phyloP scores from a whole-genome alignment of 78 protist species.

The Dictyostelium discoideum region DNA sequence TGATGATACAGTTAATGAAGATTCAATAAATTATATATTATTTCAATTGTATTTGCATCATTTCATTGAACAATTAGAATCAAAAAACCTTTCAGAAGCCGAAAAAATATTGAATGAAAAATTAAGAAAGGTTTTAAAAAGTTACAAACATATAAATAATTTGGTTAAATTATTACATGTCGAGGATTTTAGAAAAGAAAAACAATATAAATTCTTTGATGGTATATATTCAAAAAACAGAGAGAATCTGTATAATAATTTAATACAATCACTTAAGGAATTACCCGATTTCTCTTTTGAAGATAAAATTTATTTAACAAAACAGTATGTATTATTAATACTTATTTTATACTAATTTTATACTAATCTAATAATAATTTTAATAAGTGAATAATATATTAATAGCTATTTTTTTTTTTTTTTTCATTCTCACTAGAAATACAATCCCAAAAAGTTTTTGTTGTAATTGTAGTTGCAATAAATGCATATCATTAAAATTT shows the following conservation, averaged over 20 bases:
- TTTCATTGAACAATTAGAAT: background rate
- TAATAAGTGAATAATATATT: too few relatives aligned
- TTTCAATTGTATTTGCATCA: background rate
- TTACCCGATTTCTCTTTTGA: background rate
- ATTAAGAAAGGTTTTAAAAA: background rate
- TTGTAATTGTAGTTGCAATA: background rate
- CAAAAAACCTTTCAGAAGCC: background rate
- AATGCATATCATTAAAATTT: background rate
- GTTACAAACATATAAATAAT: background rate
- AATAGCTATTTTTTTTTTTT: too few relatives aligned
- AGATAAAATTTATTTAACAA: background rate
- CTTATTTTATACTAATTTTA: too few relatives aligned
- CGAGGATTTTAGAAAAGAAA: background rate
- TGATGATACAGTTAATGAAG: background rate
- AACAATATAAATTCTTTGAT: background rate
- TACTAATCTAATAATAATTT: too few relatives aligned
- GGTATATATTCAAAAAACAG: background rate
- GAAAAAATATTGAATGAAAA: background rate
- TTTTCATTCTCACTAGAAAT: background rate
- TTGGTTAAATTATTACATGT: background rate
- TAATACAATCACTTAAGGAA: background rate
- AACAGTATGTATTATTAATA: background rate
- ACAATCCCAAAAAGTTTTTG: background rate
- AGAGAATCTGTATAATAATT: background rate
- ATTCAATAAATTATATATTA: background rate